Conservation (phyloP, 1,284 basidiomycete species). For the Moesziomyces sp. region DNA sequence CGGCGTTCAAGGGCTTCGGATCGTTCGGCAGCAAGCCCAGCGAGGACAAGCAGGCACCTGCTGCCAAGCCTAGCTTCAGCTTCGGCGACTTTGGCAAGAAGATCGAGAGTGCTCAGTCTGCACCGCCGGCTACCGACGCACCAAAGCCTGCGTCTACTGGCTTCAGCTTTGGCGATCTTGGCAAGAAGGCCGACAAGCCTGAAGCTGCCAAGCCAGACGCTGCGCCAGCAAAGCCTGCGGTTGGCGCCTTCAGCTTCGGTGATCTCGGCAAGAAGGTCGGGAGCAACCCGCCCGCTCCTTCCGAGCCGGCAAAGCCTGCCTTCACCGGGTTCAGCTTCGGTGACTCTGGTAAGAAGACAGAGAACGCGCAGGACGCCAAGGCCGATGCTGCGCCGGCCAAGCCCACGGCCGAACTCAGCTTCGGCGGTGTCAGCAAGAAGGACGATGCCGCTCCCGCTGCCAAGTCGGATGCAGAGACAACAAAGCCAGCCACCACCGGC, state of each 20-base stretch:
- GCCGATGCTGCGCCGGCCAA: background rate
- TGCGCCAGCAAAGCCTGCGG: constrained; percentile 6
- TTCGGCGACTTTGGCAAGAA: constrained; percentile 25
- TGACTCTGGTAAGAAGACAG: constrained; percentile 10
- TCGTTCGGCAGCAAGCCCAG: constrained; percentile 9
- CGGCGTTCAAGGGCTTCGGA: constrained; percentile 27
- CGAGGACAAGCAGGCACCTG: constrained; percentile 9
- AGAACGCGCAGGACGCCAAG: background rate
- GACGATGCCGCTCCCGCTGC: background rate
- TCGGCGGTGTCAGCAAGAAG: background rate
- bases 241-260: constrained; percentile 17
- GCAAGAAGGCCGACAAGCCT: constrained; percentile 8
- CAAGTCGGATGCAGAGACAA: background rate
- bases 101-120: background rate
- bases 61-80: constrained; percentile 18
- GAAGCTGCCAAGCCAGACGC: background rate
- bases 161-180: constrained; percentile 19
- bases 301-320: constrained; percentile 1
- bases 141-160: constrained; percentile 5
- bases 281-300: background rate
- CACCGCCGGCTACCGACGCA: background rate
- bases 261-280: constrained; percentile 3
- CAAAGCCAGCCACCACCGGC: background rate
- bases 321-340: constrained; percentile 3
- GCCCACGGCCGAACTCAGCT: background rate